phyloP scores from a whole-genome alignment of 441 rosid genomes.

The Eutrema salsugineum region DNA sequence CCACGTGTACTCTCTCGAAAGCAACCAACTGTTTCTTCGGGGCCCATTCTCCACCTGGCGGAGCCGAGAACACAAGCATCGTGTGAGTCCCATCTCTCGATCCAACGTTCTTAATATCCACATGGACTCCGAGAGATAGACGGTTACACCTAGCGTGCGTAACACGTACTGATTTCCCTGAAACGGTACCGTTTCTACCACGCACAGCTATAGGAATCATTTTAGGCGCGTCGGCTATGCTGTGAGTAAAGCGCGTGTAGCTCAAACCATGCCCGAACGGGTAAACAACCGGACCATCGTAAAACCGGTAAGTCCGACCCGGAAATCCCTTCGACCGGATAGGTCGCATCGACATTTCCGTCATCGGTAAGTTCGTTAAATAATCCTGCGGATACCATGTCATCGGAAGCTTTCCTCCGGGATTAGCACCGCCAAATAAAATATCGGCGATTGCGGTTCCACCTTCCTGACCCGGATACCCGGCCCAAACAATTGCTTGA shows the following conservation, averaged over 20 bases:
- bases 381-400: conserved; percentile 98
- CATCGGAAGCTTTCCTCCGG: conserved; percentile 91
- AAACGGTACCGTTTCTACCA: conserved; percentile 35
- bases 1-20: conserved; percentile 57
- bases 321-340: conserved; percentile 50
- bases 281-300: conserved; percentile 75
- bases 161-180: conserved; percentile 61
- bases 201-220: conserved; percentile 53
- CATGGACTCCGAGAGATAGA: conserved; percentile 55
- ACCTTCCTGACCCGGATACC: conserved; percentile 96
- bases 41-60: conserved; percentile 73
- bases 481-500: conserved; percentile 76
- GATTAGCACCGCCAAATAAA: conserved; percentile 63
- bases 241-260: conserved; percentile 67
- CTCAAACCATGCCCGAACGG: conserved; percentile 86
- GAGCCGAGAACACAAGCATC: conserved; percentile 59
- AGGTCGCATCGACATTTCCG: conserved; percentile 80
- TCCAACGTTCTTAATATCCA: conserved; percentile 68
- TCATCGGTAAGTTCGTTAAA: conserved; percentile 67
- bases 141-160: conserved; percentile 60
- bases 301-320: conserved; percentile 88
- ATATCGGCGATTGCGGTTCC: conserved; percentile 84
- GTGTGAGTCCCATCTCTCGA: conserved; percentile 67
- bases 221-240: conserved; percentile 54
- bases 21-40: conserved; percentile 78